Evolutionary conservation across 768 basidiomycete species (phyloP).

Genomic region (Lactarius trivialis): DNA sequence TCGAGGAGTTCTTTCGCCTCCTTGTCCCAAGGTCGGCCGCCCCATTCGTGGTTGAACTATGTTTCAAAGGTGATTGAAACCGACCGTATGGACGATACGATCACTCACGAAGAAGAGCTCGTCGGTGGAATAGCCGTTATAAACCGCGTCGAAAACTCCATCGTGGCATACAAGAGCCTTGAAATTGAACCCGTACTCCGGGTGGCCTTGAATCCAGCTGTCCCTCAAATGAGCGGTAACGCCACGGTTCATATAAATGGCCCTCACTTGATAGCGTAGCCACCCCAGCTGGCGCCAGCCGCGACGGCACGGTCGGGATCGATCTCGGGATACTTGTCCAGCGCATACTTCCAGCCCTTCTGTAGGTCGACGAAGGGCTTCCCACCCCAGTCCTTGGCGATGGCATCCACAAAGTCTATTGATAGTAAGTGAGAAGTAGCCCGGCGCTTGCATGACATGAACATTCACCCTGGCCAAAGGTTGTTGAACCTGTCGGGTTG

Average conservation of each 20-base stretch:
- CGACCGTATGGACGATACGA: background rate
- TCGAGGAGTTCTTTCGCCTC: constrained; percentile 46
- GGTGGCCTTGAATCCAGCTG: constrained; percentile 95
- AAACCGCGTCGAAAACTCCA: constrained; percentile 78
- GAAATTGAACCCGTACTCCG: constrained; percentile 81
- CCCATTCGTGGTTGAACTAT: constrained; percentile 85
- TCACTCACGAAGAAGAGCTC: constrained; percentile 80
- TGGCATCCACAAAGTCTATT: constrained; percentile 73
- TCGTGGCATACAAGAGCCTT: constrained; percentile 92
- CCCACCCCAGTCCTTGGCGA: constrained; percentile 78
- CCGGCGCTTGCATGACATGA: background rate
- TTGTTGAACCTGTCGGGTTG: constrained; percentile 92
- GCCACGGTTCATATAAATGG: background rate
- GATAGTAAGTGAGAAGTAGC: background rate
- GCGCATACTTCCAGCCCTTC: constrained; percentile 65
- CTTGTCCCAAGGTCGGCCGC: constrained; percentile 70
- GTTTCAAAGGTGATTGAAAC: background rate
- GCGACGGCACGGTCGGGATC: constrained; percentile 51
- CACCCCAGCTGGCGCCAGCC: constrained; percentile 82
- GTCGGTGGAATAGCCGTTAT: constrained; percentile 86
- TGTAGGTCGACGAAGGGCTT: constrained; percentile 76
- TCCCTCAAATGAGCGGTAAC: constrained; percentile 4
- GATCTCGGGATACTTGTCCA: constrained; percentile 67
- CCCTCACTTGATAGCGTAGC: constrained; percentile 76
- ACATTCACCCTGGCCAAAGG: constrained; percentile 72